Base-by-base conservation (phyloP, 495 filamentous ascomycete species). In the Podospora pseudopauciseta region DNA sequence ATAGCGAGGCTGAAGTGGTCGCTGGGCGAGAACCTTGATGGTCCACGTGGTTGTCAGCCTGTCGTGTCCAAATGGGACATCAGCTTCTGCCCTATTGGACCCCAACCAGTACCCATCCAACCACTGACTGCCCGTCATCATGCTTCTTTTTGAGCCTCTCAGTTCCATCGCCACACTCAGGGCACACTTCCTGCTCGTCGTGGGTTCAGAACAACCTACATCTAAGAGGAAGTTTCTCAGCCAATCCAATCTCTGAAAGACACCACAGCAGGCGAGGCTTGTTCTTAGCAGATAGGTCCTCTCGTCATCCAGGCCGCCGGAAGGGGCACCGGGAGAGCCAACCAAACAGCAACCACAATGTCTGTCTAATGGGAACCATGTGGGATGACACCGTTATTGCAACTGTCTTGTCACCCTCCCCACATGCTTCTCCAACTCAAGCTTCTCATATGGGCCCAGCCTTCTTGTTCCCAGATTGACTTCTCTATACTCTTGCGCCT, bases 1-100 rank as follows among this genome's bases (percentile, higher is more conserved):
- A 13, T 49, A 11, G 3, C 39, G 9, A 49, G 39, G 39, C 39
- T 49, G 39, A 13, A 49, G 39, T 49, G 39, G 39, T 49, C 13
- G 39, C 39, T 49, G 39, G 13, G 32, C 56, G 59, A 55, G 65
- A 63, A 62, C 58, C 58, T 62, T 67, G 65, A 55, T 66, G 65
- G 55, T 16, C 44, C 32, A 55, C 59, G 39, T 63, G 65, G 65
- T 67, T 67, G 65, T 44, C 23, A 49, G 15, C 39, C 39, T 49
- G 15, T 49, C 39, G 39, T 49, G 39, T 49, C 9, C 13, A 16
- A 18, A 49, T 49, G 39, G 18, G 39, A 49, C 39, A 49, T 49
- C 39, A 49, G 39, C 39, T 49, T 11, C 13, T 49, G 39, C 39
- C 39, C 39, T 49, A 49, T 49, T 49, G 39, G 39, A 11, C 39